Conservation (phyloP, 139 green algal genomes). For the Ulvella scutata region DNA sequence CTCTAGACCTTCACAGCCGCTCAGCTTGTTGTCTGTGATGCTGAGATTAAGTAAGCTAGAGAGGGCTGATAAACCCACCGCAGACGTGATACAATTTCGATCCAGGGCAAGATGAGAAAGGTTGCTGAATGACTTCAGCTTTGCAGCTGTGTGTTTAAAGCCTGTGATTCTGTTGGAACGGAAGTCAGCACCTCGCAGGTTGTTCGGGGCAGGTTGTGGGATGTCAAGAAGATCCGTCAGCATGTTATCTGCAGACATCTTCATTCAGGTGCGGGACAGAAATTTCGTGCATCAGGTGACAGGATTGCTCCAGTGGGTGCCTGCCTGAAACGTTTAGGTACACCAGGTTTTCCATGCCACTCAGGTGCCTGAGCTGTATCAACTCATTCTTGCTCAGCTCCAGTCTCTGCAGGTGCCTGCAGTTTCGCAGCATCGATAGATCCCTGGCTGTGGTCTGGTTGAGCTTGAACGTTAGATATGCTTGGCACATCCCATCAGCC, state of each 20-base stretch:
- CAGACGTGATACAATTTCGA: slow-evolving; percentile 16
- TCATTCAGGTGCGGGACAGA: background rate
- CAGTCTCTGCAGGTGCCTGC: slow-evolving; percentile 27
- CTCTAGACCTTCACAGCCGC: slow-evolving; percentile 13
- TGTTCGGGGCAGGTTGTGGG: slow-evolving; percentile 7
- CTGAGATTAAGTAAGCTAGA: slow-evolving; percentile 12
- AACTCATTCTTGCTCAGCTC: slow-evolving; percentile 25
- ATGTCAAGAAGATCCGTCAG: slow-evolving; percentile 19
- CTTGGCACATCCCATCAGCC: background rate
- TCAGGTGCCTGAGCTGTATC: slow-evolving; percentile 13
- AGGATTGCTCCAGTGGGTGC: background rate
- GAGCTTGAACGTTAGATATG: background rate
- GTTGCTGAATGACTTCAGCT: slow-evolving; percentile 13
- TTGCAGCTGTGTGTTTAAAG: slow-evolving; percentile 10
- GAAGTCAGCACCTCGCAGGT: slow-evolving; percentile 30
- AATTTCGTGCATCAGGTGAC: background rate
- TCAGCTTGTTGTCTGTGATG: slow-evolving; percentile 17
- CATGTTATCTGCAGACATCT: background rate
- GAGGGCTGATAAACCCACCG: slow-evolving; percentile 4
- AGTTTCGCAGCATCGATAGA: slow-evolving; percentile 8
- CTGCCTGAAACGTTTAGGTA: slow-evolving; percentile 30
- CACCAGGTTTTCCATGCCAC: slow-evolving; percentile 20
- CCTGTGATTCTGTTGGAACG: slow-evolving; percentile 18
- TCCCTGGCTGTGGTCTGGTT: background rate
- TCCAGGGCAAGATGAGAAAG: slow-evolving; percentile 18